Conservation (phyloP, 192 early-diverging fungal genomes). For the Rhizophagus sp. region DNA sequence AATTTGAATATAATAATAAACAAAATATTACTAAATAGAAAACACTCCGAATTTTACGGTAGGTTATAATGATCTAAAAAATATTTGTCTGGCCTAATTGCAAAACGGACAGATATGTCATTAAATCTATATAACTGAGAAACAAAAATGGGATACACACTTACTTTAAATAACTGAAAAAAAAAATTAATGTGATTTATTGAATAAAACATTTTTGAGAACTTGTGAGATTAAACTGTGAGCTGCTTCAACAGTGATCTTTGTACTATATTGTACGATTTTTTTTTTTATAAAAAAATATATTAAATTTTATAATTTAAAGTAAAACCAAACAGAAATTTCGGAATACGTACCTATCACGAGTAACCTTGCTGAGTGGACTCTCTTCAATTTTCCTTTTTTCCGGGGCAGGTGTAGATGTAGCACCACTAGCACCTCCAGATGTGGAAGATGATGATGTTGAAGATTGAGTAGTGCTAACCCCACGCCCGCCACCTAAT, state of each 20-base stretch:
- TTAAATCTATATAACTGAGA: no score
- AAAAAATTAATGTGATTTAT: constrained; percentile 34
- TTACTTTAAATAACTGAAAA: no score
- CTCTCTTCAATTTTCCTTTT: constrained; percentile 66
- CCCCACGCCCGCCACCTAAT: constrained; percentile 40
- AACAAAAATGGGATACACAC: no score
- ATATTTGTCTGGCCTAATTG: no score
- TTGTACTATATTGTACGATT: constrained; percentile 49
- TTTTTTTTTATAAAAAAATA: constrained; percentile 10
- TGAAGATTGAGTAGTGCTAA: neutral
- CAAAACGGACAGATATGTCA: no score
- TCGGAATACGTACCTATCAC: constrained; percentile 57
- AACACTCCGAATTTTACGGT: no score
- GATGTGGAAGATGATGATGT: neutral
- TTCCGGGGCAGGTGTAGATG: constrained; percentile 34
- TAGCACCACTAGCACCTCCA: neutral
- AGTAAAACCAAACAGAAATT: neutral
- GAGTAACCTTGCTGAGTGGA: constrained; percentile 66
- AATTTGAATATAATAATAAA: no score
- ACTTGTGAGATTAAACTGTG: constrained; percentile 85
- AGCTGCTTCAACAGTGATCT: constrained; percentile 75
- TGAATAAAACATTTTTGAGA: constrained; percentile 82
- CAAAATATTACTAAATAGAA: no score
- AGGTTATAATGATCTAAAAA: no score
- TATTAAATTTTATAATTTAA: neutral